Evolutionary conservation across 192 early-diverging fungal species (phyloP), one percentile per base, ranked within the genome.

Genomic region (Coemansia sp.): DNA sequence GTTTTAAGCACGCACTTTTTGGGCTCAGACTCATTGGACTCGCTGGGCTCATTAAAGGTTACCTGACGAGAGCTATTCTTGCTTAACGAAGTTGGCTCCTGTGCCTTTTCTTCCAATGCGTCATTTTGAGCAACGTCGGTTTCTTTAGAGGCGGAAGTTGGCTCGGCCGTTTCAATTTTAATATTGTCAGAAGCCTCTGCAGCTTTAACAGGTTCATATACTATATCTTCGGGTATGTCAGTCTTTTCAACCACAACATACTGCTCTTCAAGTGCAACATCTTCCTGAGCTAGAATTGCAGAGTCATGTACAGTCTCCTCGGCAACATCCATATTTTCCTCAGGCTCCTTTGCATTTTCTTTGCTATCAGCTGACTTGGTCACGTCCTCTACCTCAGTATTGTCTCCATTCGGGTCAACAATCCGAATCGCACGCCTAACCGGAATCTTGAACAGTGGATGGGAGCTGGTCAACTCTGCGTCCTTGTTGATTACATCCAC

Each of bases 361-460:
- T 54, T 54, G 14, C 29, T n/a, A 5, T 45, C 13, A 5, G 41
- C 12, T 0, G 41, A 45, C 41, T 45, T 35, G 32, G 32, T 8
- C 41, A 45, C 16, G 3, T 65, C 18, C 23, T 64, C 47, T 6
- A 13, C 16, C 19, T 57, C 41, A 11, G 66, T 3, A 63, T 66
- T 64, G 10, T 49, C 45, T 4, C 55, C 64, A 48, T 73, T 78
- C 22, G 80, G 80, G 12, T 75, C 62, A 58, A 69, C 66, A 43
- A 82, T 82, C 54, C 66, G 64, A 52, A 82, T 59, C 2, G 64
- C 69, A 4, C 68, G 64, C 24, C 64, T 59, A 47, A 64, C 66
- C 0, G 74, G 74, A n/a, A 78, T 53, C 61, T 73, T 73, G 58
- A 76, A 76, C 59, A 60, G 67, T 11, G 73, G 70, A 48, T 72